phyloP scores from a whole-genome alignment of 306 rosid species.

The Glycine soja region DNA sequence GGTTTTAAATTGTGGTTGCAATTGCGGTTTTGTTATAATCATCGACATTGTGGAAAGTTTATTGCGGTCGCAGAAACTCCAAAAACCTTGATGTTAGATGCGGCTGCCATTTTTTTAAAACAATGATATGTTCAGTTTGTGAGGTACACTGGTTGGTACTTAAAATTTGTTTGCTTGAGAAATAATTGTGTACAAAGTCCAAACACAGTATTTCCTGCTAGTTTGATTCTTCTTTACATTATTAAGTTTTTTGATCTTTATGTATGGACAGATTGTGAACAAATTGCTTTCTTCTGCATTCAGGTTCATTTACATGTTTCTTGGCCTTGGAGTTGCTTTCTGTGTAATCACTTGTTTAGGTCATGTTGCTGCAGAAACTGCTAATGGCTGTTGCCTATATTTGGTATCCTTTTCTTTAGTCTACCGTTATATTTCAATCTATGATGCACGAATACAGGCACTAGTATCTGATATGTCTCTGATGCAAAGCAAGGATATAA shows the following conservation, averaged over 20 bases:
- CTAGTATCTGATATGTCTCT: background rate
- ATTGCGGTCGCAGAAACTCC: background rate
- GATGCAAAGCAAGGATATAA: background rate
- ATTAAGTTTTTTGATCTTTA: background rate
- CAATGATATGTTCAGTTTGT: background rate
- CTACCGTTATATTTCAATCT: slow-evolving; percentile 2
- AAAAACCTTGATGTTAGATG: background rate
- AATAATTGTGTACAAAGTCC: background rate
- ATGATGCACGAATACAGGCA: background rate
- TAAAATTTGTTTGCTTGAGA: background rate
- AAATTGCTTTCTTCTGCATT: slow-evolving; percentile 27
- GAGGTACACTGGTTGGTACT: background rate
- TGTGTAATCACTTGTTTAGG: slow-evolving; percentile 80
- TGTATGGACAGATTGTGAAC: slow-evolving; percentile 23
- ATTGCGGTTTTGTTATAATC: background rate
- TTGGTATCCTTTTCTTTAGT: slow-evolving; percentile 68
- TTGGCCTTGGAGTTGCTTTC: slow-evolving; percentile 71
- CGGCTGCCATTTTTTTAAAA: background rate
- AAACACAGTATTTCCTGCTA: slow-evolving; percentile 2
- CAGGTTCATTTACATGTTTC: slow-evolving; percentile 84
- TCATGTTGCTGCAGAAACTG: slow-evolving; percentile 83
- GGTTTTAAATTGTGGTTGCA: background rate
- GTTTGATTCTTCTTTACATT: background rate
- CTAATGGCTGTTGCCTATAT: slow-evolving; percentile 83
- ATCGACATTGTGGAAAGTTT: background rate